Evolutionary conservation across 345 rosid species (phyloP), one percentile per base, ranked within the genome.

Genomic region (Hibiscus tridactylites): DNA sequence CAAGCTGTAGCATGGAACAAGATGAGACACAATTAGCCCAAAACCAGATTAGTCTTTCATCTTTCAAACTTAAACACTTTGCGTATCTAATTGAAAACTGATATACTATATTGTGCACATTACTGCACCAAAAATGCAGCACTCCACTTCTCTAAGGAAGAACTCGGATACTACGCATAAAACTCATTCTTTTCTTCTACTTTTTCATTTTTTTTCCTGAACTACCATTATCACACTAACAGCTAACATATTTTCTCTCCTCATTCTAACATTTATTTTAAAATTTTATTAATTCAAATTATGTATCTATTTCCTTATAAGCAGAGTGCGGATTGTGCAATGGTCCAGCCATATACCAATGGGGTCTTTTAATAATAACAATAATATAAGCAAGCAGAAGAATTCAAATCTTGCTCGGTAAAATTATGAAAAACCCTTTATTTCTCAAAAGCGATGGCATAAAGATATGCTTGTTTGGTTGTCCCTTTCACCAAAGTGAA

Each of bases 1-100:
- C 98, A 83, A 94, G 93, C 98, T 94, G 86, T 52, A 74, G 60
- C 71, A 65, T 57, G 35, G 65, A 61, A 73, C 46, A 35, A 37
- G 15, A 65, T 63, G 33, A 50, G 35, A 61, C 9, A 58, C 17
- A 63, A 16, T 71, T 42, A 71, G 75, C 50, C 26, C 28, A 53
- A 63, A 68, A 37, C 65, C 56, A 65, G 50, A 60, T 42, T 61
- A 42, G 37, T 7, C 24, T 56, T 68, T 46, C 8, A 46, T n/a
- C 35, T 56, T 75, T 53, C 31, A 61, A 44, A 49, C 44, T 67
- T 44, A 49, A 47, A 47, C 19, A 26, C 6, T 26, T 26, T 24
- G 35, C 26, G 12, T 49, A 9, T 49, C 26, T 49, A 49, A 49
- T 50, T 28, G 71, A 67, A 67, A 66, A 49, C 24, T 8, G 58